Base-by-base conservation (phyloP, 495 filamentous ascomycete genomes). In the Entonaema liquescens region DNA sequence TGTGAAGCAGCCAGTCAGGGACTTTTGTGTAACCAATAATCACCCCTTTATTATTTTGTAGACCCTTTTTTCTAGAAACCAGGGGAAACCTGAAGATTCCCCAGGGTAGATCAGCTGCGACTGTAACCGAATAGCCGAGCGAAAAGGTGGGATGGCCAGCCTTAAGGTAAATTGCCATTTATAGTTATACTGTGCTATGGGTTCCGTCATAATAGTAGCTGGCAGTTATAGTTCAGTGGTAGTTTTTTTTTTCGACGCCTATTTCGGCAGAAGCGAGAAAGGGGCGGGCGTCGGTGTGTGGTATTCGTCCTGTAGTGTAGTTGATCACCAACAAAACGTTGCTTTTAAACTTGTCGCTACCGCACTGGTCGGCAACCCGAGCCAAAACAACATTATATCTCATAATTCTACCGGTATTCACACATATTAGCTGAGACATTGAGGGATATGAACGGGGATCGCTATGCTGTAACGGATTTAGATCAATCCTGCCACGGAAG, bases 341-440 rank as follows among this genome's bases (percentile, higher is more conserved):
- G 70, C 70, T 73, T 73, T 69, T 72, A 53, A 68, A 72, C 70
- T 73, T 73, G 65, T 73, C 65, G 53, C 38, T 61, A 68, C 56
- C 61, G 57, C 61, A 73, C 65, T 68, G 70, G 70, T 56, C 50
- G 66, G 61, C 53, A 56, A 23, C 65, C 69, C 65, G 57, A 59
- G 61, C 53, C 53, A 62, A 59, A 62, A 52, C 65, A 61, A 65
- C 44, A 67, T 42, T 50, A 60, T 65, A 68, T 62, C 58, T 68
- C 15, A 44, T n/a, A 65, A 57, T 40, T 35, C 42, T 52, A 36
- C 17, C 23, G 42, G 47, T 19, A 42, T 73, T 68, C 65, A 36
- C 57, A 50, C 38, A 33, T 65, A 53, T 35, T n/a, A 65, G 60
- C 65, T 69, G 52, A 65, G 70, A 73, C 56, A 56, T n/a, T 62